phyloP scores from a whole-genome alignment of 106 monocot genomes.

The Allium cepa region DNA sequence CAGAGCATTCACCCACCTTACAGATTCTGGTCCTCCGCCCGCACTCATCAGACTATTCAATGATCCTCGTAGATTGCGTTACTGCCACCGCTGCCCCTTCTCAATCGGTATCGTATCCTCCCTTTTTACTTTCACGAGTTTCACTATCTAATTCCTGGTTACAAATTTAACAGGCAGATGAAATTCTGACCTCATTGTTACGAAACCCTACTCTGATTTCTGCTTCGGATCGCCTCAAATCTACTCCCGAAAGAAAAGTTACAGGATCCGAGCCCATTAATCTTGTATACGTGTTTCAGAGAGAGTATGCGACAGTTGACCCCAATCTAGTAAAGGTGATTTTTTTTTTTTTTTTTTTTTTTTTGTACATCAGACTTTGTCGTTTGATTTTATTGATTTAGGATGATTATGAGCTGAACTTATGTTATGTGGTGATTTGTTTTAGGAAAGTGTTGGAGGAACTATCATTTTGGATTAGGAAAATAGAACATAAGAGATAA shows the following conservation, averaged over 20 bases:
- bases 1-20: too few relatives aligned
- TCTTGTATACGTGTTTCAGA: constrained; percentile 84
- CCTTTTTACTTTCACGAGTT: neutral
- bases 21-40: neutral
- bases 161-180: constrained; percentile 10
- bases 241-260: constrained; percentile 27
- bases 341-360: constrained; percentile 1
- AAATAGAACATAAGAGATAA: too few relatives aligned
- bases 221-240: constrained; percentile 47
- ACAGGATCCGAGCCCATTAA: constrained; percentile 25
- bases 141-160: neutral
- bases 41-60: constrained; percentile 4
- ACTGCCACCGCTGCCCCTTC: constrained; percentile 7
- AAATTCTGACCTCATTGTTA: constrained; percentile 33
- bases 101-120: neutral
- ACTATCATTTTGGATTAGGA: too few relatives aligned
- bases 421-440: too few relatives aligned
- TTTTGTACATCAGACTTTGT: too few relatives aligned
- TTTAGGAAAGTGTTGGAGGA: too few relatives aligned
- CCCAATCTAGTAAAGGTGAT: constrained; percentile 57
- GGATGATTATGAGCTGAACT: too few relatives aligned
- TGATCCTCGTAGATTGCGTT: constrained; percentile 38
- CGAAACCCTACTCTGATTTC: constrained; percentile 45
- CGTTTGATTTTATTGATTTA: too few relatives aligned
- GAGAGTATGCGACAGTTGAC: constrained; percentile 79